Base-by-base conservation (phyloP, 2,329 filamentous ascomycete species). In the Sporothrix brunneoviolacea region DNA sequence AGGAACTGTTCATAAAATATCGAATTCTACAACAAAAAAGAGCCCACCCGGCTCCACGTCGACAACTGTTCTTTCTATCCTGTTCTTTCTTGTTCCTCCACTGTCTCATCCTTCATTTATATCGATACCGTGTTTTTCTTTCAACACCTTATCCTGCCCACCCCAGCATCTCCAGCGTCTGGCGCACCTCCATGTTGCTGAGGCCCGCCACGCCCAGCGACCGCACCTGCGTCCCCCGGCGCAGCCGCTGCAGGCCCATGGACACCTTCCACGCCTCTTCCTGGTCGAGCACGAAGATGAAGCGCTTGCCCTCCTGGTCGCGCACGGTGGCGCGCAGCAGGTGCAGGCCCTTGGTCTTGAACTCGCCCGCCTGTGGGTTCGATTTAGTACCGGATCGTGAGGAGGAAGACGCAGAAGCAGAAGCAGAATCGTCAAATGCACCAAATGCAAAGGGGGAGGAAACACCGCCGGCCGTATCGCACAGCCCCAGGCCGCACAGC, bases 211-310 rank as follows among this genome's bases (percentile, higher is more conserved):
- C 74, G 5, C 77, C 79, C 40, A 85, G 68, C 51, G 78, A 74
- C 48, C 79, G 70, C 28, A 76, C 77, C 62, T 83, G 80, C 3
- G 75, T 76, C 5, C 82, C 82, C 48, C 74, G 74, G 47, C 80
- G 69, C 58, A 86, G 65, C 39, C 77, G 72, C 62, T 83, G 78
- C 58, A 86, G 62, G 2, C 79, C 82, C 32, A 77, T 69, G 1
- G 79, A 73, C 21, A 86, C 69, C 72, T 86, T 86, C 83, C 83
- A 86, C 24, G 75, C 75, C 63, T 86, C 82, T 54, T 80, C 74
- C 61, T 85, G 80, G 36, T 73, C 70, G 30, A 86, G 67, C 9
- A 86, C 73, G 60, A 86, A 85, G 32, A 86, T 64, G 60, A 79
- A 84, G 32, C 80, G 73, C 66, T 83, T 83, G 38, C 79, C 80